phyloP scores from a whole-genome alignment of 2,329 filamentous ascomycete species.

The Sporothrix humicola region DNA sequence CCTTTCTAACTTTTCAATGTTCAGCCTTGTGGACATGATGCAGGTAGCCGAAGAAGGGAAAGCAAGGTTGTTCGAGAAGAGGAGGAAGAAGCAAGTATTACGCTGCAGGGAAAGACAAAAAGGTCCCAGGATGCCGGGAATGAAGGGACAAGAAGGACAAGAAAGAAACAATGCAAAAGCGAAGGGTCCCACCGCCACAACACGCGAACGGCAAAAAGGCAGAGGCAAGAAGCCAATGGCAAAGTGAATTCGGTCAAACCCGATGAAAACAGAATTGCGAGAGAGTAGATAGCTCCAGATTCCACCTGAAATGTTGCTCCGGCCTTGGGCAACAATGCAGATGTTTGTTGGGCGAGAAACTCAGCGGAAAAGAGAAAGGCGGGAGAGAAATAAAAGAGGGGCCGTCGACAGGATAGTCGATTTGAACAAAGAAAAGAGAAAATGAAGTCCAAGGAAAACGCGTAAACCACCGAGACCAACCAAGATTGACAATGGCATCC shows the following conservation, averaged over 20 bases:
- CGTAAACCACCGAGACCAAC: slow-evolving; percentile 6
- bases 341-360: background rate
- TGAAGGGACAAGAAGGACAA: background rate
- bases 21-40: slow-evolving; percentile 26
- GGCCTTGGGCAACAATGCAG: background rate
- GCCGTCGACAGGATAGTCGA: background rate
- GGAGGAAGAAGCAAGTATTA: background rate
- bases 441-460: background rate
- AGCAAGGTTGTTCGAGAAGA: background rate
- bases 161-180: background rate
- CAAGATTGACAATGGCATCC: slow-evolving; percentile 5
- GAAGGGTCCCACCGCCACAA: background rate
- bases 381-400: slow-evolving; percentile 4
- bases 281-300: background rate
- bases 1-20: background rate
- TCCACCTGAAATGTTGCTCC: background rate
- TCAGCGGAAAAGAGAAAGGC: background rate
- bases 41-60: slow-evolving; percentile 14
- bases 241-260: slow-evolving; percentile 18
- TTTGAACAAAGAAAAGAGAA: slow-evolving; percentile 14
- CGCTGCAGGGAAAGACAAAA: background rate
- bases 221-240: background rate
- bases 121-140: background rate
- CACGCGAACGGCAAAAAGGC: background rate
- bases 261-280: background rate